Evolutionary conservation across 345 rosid genomes (phyloP).

Genomic region (Gossypium herbaceum): DNA sequence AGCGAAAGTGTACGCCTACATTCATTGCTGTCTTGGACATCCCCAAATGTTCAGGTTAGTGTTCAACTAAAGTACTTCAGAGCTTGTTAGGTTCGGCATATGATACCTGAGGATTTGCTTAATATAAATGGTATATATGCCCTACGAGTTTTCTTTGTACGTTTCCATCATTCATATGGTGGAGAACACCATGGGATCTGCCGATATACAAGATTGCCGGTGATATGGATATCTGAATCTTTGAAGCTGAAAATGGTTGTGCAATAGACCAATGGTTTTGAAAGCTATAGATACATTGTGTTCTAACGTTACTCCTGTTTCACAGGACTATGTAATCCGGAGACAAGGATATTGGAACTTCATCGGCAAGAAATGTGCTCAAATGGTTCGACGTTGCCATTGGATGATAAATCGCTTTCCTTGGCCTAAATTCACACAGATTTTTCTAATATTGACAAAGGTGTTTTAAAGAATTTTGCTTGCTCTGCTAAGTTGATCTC

Average conservation of each 20-base stretch:
- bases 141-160: neutral
- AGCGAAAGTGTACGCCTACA: constrained; percentile 54
- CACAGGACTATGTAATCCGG: constrained; percentile 82
- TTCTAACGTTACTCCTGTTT: constrained; percentile 11
- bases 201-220: neutral
- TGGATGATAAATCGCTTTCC: constrained; percentile 41
- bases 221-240: neutral
- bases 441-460: neutral
- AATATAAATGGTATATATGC: neutral
- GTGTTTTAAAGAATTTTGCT: neutral
- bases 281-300: neutral
- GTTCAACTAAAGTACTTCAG: neutral
- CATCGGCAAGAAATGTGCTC: constrained; percentile 75
- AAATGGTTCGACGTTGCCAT: constrained; percentile 66
- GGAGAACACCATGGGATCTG: neutral
- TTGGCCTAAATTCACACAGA: neutral
- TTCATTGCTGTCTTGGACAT: constrained; percentile 89
- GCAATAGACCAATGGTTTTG: neutral
- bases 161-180: neutral
- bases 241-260: neutral
- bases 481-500: neutral
- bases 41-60: constrained; percentile 89
- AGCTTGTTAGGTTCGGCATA: neutral
- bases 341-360: constrained; percentile 66
- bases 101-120: neutral